phyloP scores from a whole-genome alignment of 345 rosid genomes.

The Lagerstroemia speciosa region DNA sequence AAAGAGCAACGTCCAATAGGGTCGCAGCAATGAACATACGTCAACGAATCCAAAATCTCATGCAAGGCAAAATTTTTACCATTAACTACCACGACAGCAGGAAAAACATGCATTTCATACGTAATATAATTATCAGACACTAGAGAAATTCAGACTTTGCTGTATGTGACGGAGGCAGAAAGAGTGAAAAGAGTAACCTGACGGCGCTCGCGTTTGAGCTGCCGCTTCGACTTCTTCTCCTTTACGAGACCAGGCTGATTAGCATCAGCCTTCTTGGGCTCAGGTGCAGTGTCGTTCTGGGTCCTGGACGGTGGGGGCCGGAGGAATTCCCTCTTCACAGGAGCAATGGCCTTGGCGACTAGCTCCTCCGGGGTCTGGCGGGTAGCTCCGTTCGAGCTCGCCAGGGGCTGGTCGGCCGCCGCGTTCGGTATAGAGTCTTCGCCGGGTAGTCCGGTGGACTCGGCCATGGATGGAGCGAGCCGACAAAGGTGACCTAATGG shows the following conservation, averaged over 20 bases:
- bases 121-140: background rate
- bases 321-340: conserved; percentile 57
- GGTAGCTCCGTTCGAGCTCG: conserved; percentile 20
- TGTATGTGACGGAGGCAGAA: background rate
- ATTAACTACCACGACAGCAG: background rate
- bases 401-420: conserved; percentile 4
- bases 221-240: conserved; percentile 94
- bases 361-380: conserved; percentile 55
- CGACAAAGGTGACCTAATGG: background rate
- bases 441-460: background rate
- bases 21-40: background rate
- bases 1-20: background rate
- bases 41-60: background rate
- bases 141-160: background rate
- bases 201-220: conserved; percentile 77
- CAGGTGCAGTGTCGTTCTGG: conserved; percentile 26
- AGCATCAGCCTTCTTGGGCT: conserved; percentile 8
- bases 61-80: background rate
- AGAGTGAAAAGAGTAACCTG: conserved; percentile 29
- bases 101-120: background rate
- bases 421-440: background rate
- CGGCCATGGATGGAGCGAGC: conserved; percentile 11
- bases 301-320: conserved; percentile 58
- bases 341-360: conserved; percentile 69
- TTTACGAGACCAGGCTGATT: conserved; percentile 29